A percentile compares a stretch with the other conserved stretches of the same genome.
Evolutionary conservation across 306 rosid genomes (phyloP).

Genomic region (Lathyrus oleraceus): DNA sequence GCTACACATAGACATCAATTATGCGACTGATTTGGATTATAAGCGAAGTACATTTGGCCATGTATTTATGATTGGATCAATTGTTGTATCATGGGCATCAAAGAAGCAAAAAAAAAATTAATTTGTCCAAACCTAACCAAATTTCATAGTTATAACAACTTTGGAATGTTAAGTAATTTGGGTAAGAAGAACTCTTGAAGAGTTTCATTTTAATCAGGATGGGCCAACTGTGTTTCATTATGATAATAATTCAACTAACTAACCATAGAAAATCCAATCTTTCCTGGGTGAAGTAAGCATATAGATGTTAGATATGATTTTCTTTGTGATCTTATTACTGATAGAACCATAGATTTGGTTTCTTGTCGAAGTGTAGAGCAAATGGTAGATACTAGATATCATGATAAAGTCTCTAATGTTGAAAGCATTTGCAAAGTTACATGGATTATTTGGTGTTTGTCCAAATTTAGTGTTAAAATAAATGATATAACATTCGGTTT

Average conservation of each 20-base stretch:
- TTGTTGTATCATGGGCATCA: neutral
- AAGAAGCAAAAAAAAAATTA: neutral
- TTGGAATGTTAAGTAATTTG: neutral
- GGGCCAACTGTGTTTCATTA: neutral
- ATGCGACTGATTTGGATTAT: neutral
- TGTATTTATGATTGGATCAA: neutral
- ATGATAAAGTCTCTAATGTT: too few relatives aligned
- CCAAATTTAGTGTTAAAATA: too few relatives aligned
- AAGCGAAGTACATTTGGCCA: neutral
- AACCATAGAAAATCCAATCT: too few relatives aligned
- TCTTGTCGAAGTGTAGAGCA: neutral
- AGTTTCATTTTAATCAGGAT: neutral
- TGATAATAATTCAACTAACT: too few relatives aligned
- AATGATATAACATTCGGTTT: too few relatives aligned
- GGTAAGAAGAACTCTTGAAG: neutral
- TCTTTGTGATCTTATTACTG: neutral
- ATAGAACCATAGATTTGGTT: neutral
- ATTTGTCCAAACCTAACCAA: neutral
- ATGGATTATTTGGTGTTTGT: too few relatives aligned
- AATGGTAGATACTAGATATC: neutral
- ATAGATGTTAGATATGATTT: too few relatives aligned
- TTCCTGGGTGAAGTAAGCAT: too few relatives aligned
- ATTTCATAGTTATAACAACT: neutral
- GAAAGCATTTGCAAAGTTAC: too few relatives aligned
- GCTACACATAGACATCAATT: too few relatives aligned